These are phyloP conservation scores for Mycena citricolor DNA, from an alignment of 1,284 basidiomycete genomes.

Conservation along the genomic window DNA sequence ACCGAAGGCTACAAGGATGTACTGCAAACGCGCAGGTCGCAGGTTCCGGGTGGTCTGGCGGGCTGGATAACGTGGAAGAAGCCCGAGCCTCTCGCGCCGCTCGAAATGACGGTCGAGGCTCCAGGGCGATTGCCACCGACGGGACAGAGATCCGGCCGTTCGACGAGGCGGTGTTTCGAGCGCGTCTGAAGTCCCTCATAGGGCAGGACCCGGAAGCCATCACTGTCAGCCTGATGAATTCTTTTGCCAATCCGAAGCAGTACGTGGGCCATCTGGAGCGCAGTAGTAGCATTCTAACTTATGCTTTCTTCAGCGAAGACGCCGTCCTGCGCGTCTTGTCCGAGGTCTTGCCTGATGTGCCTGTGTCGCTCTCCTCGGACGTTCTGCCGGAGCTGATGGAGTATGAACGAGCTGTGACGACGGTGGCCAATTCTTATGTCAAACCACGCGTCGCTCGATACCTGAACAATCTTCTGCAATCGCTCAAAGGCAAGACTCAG, in stretches of 20 bases:
- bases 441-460: conserved; percentile 29
- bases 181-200: conserved; percentile 24
- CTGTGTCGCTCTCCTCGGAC: conserved; percentile 29
- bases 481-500: conserved; percentile 20
- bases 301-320: conserved; percentile 24
- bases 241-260: conserved; percentile 31
- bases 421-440: conserved; percentile 32
- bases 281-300: no score
- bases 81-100: conserved; percentile 30
- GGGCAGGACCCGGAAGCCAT: conserved; percentile 29
- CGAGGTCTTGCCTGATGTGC: conserved; percentile 28
- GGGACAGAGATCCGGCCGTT: conserved; percentile 29
- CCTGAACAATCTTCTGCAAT: conserved; percentile 27
- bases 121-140: conserved; percentile 29
- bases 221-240: conserved; percentile 32
- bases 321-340: conserved; percentile 25
- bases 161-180: conserved; percentile 21
- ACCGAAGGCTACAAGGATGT: conserved; percentile 34
- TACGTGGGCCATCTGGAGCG: neutral
- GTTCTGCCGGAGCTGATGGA: conserved; percentile 33
- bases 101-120: conserved; percentile 33
- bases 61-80: conserved; percentile 33
- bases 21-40: conserved; percentile 31
- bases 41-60: conserved; percentile 31
- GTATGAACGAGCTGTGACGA: conserved; percentile 34